Conservation (phyloP, 2,329 filamentous ascomycete genomes). For the Pseudodiploospora longispora region DNA sequence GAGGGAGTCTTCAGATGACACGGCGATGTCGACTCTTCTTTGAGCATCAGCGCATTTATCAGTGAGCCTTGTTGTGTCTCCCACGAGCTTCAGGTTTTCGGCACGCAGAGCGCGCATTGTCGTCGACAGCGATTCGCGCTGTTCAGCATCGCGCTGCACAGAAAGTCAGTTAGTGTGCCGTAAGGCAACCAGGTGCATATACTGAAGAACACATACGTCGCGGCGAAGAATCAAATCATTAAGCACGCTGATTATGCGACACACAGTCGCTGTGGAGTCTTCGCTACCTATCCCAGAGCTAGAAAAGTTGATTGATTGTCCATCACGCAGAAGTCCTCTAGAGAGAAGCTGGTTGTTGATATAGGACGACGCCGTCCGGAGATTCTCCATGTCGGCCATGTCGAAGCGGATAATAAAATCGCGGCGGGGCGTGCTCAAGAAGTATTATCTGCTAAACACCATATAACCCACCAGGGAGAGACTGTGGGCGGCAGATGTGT, state of each 20-base stretch:
- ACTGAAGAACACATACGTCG: constrained; percentile 52
- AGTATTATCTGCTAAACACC: no score
- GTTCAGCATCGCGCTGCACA: constrained; percentile 73
- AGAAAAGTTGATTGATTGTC: constrained; percentile 75
- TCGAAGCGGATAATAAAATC: constrained; percentile 8
- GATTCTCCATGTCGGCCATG: constrained; percentile 53
- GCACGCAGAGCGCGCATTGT: constrained; percentile 69
- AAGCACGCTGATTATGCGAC: constrained; percentile 81
- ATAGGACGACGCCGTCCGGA: constrained; percentile 60
- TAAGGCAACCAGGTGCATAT: no score
- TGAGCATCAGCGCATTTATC: constrained; percentile 48
- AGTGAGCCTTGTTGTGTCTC: constrained; percentile 53
- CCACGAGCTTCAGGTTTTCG: constrained; percentile 65
- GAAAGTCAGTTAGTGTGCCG: constrained; percentile 8
- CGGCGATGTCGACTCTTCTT: constrained; percentile 48
- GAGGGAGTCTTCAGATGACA: constrained; percentile 63
- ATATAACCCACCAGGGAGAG: no score
- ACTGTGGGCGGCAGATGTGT: no score
- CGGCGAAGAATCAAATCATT: constrained; percentile 87
- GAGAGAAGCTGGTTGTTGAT: constrained; percentile 66
- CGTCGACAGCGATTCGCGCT: constrained; percentile 73
- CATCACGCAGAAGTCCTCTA: constrained; percentile 56
- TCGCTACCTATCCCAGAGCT: constrained; percentile 55
- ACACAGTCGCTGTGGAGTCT: constrained; percentile 57
- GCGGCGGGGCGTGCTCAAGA: no score